phyloP scores from a whole-genome alignment of 2,329 filamentous ascomycete genomes.

The Dichotomopilus funicola region DNA sequence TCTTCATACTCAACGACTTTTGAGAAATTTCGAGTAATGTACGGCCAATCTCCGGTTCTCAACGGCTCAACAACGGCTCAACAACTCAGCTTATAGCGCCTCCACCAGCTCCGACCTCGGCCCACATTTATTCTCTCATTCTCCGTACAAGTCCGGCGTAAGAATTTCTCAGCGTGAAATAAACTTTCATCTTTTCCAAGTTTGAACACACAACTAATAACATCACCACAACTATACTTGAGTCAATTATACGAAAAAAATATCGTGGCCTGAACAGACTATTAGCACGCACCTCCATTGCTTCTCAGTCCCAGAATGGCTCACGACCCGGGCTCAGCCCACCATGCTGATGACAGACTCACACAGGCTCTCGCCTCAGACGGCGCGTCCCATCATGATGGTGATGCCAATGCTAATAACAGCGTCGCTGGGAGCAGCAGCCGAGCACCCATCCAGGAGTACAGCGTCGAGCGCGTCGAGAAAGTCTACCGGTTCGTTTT shows the following conservation, averaged over 20 bases:
- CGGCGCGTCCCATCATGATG: conserved; percentile 12
- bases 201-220: background rate
- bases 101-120: conserved; percentile 11
- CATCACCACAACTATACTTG: background rate
- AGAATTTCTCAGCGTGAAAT: background rate
- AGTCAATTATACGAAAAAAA: background rate
- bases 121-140: conserved; percentile 5
- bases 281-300: conserved; percentile 48
- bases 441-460: conserved; percentile 30
- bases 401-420: background rate
- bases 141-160: background rate
- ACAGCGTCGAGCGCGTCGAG: conserved; percentile 47
- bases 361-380: conserved; percentile 1
- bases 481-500: conserved; percentile 41
- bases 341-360: conserved; percentile 24
- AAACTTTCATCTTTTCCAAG: background rate
- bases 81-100: background rate
- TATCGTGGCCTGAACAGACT: conserved; percentile 35
- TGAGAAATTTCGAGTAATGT: too few species aligned
- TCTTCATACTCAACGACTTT: too few species aligned
- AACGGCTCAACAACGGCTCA: conserved; percentile 1
- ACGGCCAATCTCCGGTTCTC: background rate
- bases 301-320: conserved; percentile 45
- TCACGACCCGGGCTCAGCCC: conserved; percentile 27
- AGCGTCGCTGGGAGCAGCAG: conserved; percentile 13